phyloP scores from a whole-genome alignment of 176 grass and related monocot species.

The Carex cristatella region DNA sequence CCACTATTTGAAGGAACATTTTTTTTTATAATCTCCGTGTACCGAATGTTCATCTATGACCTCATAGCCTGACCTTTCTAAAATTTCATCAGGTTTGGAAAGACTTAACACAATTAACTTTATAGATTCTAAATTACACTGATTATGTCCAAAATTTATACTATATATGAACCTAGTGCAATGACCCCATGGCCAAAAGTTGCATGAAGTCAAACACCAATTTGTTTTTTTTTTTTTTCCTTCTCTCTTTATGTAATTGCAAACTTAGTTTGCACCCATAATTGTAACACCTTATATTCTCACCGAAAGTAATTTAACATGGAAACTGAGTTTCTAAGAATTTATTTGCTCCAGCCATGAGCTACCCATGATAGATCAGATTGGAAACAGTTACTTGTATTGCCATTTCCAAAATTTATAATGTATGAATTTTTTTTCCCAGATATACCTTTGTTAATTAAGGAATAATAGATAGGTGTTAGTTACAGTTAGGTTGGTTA shows the following conservation, averaged over 20 bases:
- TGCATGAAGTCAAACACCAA: neutral
- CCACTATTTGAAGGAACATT: neutral
- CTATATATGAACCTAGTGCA: neutral
- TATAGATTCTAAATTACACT: neutral
- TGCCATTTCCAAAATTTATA: neutral
- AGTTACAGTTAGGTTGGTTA: neutral
- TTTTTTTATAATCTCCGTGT: neutral
- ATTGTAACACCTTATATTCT: neutral
- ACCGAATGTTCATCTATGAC: neutral
- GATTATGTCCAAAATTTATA: neutral
- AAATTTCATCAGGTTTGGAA: neutral
- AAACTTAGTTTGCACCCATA: neutral
- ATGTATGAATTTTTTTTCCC: neutral
- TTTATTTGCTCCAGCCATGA: no score
- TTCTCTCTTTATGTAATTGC: neutral
- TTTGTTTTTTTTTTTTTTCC: neutral
- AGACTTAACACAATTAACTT: neutral
- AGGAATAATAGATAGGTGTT: neutral
- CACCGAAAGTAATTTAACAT: neutral
- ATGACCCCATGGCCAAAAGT: neutral
- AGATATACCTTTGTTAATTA: neutral
- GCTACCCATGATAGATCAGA: neutral
- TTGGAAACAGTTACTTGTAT: neutral
- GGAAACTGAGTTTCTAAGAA: neutral
- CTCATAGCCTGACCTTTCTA: neutral